Evolutionary conservation across 2,329 filamentous ascomycete genomes (phyloP), one percentile per base, ranked within the genome.

Genomic region (Rosellinia necatrix): DNA sequence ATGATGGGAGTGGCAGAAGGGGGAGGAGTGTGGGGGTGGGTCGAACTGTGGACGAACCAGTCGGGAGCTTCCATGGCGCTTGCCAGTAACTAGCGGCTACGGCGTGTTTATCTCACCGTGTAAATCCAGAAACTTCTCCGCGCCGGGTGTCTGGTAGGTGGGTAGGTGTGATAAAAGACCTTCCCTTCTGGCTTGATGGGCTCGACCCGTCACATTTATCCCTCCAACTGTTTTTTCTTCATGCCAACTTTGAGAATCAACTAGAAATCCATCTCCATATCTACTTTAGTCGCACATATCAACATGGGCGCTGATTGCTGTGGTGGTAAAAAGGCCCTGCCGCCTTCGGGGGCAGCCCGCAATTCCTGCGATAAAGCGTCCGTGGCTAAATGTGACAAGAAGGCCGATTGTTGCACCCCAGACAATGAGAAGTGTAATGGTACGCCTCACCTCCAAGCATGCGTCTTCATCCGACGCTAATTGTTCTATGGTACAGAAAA

Each of bases 251-350:
- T 35, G 12, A 34, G n/a, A 27, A 29, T 17, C 6, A 40, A 44
- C n/a, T 49, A 7, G 5, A 40, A 12, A 32, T 27, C 15, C 21
- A 34, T 35, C 32, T 29, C 12, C 3, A 1, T 9, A 48, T 17
- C 17, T 48, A 27, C 10, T 46, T 9, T 32, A 5, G 2, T n/a
- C 30, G 27, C n/a, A 40, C 15, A 4, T 32, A 40, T 21, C 50
- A 49, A 54, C 3, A 58, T 58, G 56, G 56, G 56, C n/a, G 56
- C 56, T n/a, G 56, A 51, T 47, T 58, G 51, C n/a, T 58, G 56
- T 30, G 32, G 49, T 24, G 41, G 50, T n/a, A 54, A 49, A 6
- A 49, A 53, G 44, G 24, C 43, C 29, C 25, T 27, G 6, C 42
- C 29, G 13, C n/a, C 32, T 24, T 5, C 37, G 1, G 38, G 43